Base-by-base conservation (phyloP, 805 yeast genomes). In the Nakazawaea siamensis region DNA sequence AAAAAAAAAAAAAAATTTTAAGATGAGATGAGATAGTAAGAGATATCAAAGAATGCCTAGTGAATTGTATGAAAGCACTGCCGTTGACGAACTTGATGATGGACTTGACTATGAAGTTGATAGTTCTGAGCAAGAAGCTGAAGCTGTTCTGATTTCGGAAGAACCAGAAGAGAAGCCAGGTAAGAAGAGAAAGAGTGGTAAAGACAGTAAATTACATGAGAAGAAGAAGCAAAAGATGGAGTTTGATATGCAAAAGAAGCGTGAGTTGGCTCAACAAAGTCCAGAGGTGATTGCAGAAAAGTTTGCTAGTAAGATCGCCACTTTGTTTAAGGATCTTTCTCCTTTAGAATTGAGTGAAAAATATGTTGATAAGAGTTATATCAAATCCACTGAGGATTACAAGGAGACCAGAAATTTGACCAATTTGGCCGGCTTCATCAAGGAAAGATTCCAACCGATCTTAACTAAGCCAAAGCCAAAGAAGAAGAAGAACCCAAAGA, bases 41-140 rank as follows among this genome's bases (percentile, higher is more conserved):
- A 9, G 28, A 15, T n/a, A 14, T 14, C 8, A 24, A 8, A 24
- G 27, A 13, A 8, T 24, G 27, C 13, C 27, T 12, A 13, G 7
- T 6, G 27, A 8, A 12, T 11, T 24, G n/a, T 24, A 24, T 24
- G n/a, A 5, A 6, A 15, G 8, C 12, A 16, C 40, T n/a, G 52
- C 36, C 10, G 81, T 69, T 12, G 95, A 86, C 54, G 94, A 80
- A 41, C 62, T 85, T 39, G 88, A 83, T 34, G 94, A 84, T 51
- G 90, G 86, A 2, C 60, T 85, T 33, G 80, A 67, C 3, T 82
- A 81, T 49, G 68, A 64, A 4, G 62, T 71, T 17, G 72, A 68
- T 26, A 46, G 58, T 19, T 51, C 57, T n/a, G 55, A 46, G 10
- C 54, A 51, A 3, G 67, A 50, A 13, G 60, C 56, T 25, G 73